Percentiles rank a stretch among this genome's conserved stretches.
Evolutionary conservation across 352 stramenopile species (phyloP).

Genomic region (Pythium rhizo-oryzae): DNA sequence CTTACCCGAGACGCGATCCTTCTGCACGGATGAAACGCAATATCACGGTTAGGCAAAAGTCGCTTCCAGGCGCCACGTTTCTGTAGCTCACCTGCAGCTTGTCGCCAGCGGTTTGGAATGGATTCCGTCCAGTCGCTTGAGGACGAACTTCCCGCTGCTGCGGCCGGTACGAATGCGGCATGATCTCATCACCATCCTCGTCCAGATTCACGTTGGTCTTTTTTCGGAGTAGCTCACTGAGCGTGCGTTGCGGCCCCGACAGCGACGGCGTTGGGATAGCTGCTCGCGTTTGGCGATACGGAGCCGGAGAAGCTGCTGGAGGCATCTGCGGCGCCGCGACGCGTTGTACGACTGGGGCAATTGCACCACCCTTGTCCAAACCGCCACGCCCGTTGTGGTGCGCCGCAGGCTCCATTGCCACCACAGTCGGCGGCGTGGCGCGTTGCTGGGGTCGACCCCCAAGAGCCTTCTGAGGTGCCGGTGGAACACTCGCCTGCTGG

Average conservation of each 20-base stretch:
- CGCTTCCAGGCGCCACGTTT: not conserved
- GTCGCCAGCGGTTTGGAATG: constrained; percentile 74
- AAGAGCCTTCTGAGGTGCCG: not conserved
- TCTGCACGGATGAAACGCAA: not conserved
- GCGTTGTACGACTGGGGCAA: not conserved
- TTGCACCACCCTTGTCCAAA: not conserved
- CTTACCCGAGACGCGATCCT: constrained; percentile 27
- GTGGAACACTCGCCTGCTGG: not conserved
- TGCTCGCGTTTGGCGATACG: not conserved
- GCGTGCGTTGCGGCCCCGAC: constrained; percentile 14
- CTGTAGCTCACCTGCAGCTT: constrained; percentile 36
- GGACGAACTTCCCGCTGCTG: not conserved
- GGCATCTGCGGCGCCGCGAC: not conserved
- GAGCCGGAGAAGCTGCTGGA: not conserved
- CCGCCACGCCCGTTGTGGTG: not conserved
- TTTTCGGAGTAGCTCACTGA: constrained; percentile 29
- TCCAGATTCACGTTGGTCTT: constrained; percentile 9
- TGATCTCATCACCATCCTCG: constrained; percentile 19
- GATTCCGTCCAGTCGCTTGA: constrained; percentile 33
- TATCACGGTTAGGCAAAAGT: too few species aligned
- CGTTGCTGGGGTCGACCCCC: constrained; percentile 1
- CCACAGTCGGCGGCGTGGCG: not conserved
- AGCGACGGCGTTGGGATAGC: not conserved
- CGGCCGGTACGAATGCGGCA: constrained; percentile 8
- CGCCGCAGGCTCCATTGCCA: not conserved